Evolutionary conservation across 495 filamentous ascomycete species (phyloP).

Genomic region (Astrothelium subdiscretum): DNA sequence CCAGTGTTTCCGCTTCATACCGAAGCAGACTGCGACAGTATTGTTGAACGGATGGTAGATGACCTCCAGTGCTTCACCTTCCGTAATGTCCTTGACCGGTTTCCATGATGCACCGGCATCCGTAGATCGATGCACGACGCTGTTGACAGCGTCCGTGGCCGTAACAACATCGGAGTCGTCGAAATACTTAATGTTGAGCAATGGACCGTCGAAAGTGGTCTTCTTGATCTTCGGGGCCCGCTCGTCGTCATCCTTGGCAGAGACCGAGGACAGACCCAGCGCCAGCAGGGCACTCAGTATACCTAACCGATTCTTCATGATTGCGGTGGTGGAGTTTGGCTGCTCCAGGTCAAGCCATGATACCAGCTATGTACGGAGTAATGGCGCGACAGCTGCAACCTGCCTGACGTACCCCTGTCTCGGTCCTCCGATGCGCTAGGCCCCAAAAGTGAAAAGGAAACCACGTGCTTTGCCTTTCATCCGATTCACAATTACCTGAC

Average conservation of each 20-base stretch:
- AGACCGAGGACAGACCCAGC: slow-evolving; percentile 16
- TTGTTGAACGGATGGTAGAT: slow-evolving; percentile 65
- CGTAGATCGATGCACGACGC: slow-evolving; percentile 55
- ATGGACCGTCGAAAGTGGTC: slow-evolving; percentile 49
- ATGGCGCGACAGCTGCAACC: background rate
- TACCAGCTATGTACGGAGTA: background rate
- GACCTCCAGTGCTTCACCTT: slow-evolving; percentile 48
- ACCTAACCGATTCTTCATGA: slow-evolving; percentile 6
- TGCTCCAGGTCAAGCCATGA: background rate
- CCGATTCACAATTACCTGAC: no score
- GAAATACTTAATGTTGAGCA: slow-evolving; percentile 68
- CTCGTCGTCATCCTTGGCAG: slow-evolving; percentile 35
- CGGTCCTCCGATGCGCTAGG: background rate
- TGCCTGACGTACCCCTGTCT: background rate
- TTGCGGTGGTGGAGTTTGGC: background rate
- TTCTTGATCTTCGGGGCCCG: slow-evolving; percentile 34
- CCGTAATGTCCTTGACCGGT: slow-evolving; percentile 47
- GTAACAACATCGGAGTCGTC: slow-evolving; percentile 69
- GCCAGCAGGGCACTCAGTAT: slow-evolving; percentile 19
- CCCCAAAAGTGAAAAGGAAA: background rate
- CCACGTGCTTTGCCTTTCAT: background rate
- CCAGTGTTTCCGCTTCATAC: slow-evolving; percentile 55
- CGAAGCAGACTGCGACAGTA: slow-evolving; percentile 66
- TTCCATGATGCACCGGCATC: slow-evolving; percentile 72
- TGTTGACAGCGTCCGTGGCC: slow-evolving; percentile 42